Percentiles rank a stretch among this genome's conserved stretches.
Evolutionary conservation across 177 flowering plant species (phyloP).

Genomic region (Vitis hybrid): DNA sequence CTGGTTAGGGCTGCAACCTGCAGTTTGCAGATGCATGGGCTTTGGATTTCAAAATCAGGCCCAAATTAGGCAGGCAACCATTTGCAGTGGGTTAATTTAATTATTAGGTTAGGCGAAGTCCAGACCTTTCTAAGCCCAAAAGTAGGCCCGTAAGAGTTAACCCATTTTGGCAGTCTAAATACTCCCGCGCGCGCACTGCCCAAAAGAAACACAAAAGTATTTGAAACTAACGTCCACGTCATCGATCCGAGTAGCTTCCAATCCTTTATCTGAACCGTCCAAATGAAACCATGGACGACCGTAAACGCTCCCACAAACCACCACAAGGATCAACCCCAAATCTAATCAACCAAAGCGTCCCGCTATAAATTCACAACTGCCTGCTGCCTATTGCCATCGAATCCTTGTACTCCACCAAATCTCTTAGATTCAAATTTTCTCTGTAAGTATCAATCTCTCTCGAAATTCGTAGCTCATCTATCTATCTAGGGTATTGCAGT

Average conservation of each 20-base stretch:
- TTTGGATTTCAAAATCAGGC: neutral
- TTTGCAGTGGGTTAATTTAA: too few species aligned
- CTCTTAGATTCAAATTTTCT: neutral
- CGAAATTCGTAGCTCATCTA: neutral
- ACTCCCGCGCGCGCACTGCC: neutral
- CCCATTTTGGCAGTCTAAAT: too few species aligned
- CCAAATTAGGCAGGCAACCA: too few species aligned
- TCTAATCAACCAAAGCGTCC: neutral
- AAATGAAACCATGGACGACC: conserved; percentile 9
- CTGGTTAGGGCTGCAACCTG: neutral
- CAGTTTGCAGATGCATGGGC: neutral
- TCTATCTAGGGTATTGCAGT: neutral
- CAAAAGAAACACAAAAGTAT: neutral
- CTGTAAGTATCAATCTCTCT: neutral
- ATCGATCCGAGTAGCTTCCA: conserved; percentile 14
- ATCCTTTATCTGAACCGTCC: conserved; percentile 7
- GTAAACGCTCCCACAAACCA: neutral
- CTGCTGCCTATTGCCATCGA: neutral
- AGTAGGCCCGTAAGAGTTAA: too few species aligned
- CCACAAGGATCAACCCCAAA: conserved; percentile 1
- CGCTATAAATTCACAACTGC: neutral
- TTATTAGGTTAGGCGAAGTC: too few species aligned
- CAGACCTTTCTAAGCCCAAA: too few species aligned
- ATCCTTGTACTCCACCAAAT: neutral
- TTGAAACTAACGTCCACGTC: conserved; percentile 12